Conservation (phyloP, 306 rosid species). For the Trifolium repens region DNA sequence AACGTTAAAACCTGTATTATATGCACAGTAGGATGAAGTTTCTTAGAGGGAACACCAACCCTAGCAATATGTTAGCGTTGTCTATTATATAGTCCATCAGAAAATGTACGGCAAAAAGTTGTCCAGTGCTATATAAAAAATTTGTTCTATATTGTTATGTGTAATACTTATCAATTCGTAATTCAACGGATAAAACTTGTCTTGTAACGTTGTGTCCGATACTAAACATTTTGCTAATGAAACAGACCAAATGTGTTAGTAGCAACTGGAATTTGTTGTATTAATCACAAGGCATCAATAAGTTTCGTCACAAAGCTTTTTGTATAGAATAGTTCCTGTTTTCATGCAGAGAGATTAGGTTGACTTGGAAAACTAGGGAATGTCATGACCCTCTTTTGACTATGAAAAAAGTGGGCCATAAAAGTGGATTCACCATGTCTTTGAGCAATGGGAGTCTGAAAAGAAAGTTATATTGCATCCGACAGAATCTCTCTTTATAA, state of each 20-base stretch:
- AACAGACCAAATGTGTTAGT: neutral
- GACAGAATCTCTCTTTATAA: conserved; percentile 45
- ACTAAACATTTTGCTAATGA: too few species aligned
- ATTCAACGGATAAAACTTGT: too few species aligned
- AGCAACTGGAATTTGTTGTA: conserved; percentile 32
- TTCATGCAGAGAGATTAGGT: conserved; percentile 27
- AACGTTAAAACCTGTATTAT: too few species aligned
- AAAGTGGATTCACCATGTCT: conserved; percentile 43
- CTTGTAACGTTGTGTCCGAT: too few species aligned
- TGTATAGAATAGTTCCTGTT: conserved; percentile 19
- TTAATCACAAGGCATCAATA: conserved; percentile 40
- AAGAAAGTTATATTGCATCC: conserved; percentile 33
- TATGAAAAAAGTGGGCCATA: conserved; percentile 31
- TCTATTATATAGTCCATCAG: too few species aligned
- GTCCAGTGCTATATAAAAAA: too few species aligned
- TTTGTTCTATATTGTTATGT: too few species aligned
- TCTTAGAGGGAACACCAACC: too few species aligned
- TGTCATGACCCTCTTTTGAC: conserved; percentile 57
- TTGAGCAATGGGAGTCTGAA: conserved; percentile 44
- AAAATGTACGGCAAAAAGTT: too few species aligned
- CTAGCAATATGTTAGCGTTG: too few species aligned
- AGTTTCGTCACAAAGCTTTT: conserved; percentile 22
- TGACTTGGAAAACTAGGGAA: conserved; percentile 54
- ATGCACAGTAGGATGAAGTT: too few species aligned
- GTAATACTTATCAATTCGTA: too few species aligned